phyloP scores from a whole-genome alignment of 108 stramenopile genomes.

The Craspedostauros australis region DNA sequence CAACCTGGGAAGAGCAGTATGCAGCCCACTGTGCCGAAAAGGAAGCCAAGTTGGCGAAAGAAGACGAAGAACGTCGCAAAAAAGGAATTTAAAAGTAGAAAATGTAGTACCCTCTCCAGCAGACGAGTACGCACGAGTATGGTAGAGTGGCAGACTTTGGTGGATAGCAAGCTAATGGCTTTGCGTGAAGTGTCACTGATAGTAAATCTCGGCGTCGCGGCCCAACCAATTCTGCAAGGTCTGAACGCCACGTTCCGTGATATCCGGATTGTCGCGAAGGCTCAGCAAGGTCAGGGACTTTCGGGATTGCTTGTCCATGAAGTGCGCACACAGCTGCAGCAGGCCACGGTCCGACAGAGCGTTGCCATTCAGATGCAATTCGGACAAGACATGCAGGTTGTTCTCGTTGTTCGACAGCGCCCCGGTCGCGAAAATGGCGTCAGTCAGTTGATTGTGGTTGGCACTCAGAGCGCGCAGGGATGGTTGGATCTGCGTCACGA shows the following conservation, averaged over 20 bases:
- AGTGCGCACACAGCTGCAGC: constrained; percentile 15
- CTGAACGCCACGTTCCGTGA: constrained; percentile 11
- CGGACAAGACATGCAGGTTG: too few relatives aligned
- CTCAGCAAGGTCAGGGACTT: constrained; percentile 11
- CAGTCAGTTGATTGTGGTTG: constrained; percentile 21
- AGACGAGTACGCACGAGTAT: too few relatives aligned
- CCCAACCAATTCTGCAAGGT: constrained; percentile 14
- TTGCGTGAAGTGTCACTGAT: too few relatives aligned
- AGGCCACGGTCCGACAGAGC: constrained; percentile 30
- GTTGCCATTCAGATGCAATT: constrained; percentile 28
- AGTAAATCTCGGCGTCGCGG: too few relatives aligned
- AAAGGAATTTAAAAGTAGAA: too few relatives aligned
- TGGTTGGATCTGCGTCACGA: constrained; percentile 5
- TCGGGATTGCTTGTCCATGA: constrained; percentile 8
- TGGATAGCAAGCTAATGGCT: too few relatives aligned
- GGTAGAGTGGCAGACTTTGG: too few relatives aligned
- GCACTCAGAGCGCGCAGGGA: constrained; percentile 20
- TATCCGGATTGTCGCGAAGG: constrained; percentile 13
- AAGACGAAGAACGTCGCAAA: constrained; percentile 11
- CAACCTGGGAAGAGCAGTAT: constrained; percentile 54
- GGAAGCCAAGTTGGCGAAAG: constrained; percentile 15
- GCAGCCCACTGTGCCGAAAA: constrained; percentile 43
- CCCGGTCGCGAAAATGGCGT: constrained; percentile 3
- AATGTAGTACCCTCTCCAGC: too few relatives aligned
- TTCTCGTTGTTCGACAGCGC: constrained; percentile 1